phyloP scores from a whole-genome alignment of 805 yeast species.

The Zygosaccharomyces pseudorouxii region DNA sequence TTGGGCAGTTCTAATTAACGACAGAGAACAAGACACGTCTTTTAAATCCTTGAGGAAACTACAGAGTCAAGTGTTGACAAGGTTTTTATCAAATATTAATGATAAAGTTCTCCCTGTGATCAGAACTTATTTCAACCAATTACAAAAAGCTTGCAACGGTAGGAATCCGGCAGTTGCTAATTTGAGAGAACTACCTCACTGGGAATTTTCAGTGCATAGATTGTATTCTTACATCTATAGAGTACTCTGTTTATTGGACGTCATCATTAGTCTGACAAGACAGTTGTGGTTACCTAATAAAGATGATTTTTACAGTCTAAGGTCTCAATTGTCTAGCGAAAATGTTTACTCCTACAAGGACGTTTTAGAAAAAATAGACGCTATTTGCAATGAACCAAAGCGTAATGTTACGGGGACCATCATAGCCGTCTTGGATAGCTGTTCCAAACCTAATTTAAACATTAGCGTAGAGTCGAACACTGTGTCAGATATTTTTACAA shows the following conservation, averaged over 20 bases:
- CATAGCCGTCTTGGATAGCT: constrained; percentile 10
- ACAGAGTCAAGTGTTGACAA: constrained; percentile 28
- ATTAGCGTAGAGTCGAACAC: constrained; percentile 20
- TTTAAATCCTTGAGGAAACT: constrained; percentile 26
- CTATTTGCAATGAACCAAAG: constrained; percentile 11
- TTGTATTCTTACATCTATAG: constrained; percentile 37
- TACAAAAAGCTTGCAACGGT: constrained; percentile 24
- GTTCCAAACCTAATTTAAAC: constrained; percentile 13
- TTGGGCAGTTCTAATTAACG: constrained; percentile 34
- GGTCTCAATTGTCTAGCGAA: constrained; percentile 19
- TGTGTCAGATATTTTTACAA: constrained; percentile 20
- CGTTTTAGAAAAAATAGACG: constrained; percentile 18
- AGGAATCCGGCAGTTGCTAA: constrained; percentile 15
- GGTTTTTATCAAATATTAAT: constrained; percentile 25
- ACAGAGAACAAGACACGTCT: constrained; percentile 26
- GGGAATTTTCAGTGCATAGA: constrained; percentile 44
- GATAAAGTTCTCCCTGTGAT: constrained; percentile 25
- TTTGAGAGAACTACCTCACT: constrained; percentile 34
- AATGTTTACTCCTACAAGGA: constrained; percentile 27
- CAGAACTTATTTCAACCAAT: constrained; percentile 24
- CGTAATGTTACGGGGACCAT: constrained; percentile 9
- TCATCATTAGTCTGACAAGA: constrained; percentile 21
- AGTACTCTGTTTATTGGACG: constrained; percentile 15
- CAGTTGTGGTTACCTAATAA: constrained; percentile 30
- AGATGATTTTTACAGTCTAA: constrained; percentile 14